Percentiles rank a stretch among this genome's conserved stretches.
phyloP scores from a whole-genome alignment of 1,139 yeast species.

The Scheffersomyces titani region DNA sequence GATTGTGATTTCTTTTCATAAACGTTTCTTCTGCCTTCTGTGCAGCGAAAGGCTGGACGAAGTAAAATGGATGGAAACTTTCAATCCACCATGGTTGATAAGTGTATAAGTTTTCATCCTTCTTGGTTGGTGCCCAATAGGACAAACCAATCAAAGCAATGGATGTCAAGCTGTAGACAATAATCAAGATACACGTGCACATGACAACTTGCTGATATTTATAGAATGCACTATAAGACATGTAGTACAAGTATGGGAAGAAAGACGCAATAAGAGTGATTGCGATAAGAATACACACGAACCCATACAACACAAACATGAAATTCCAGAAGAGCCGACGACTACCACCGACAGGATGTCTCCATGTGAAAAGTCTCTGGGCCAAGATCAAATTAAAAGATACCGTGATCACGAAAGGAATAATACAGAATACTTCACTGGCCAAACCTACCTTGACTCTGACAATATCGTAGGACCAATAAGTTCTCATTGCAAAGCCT shows the following conservation, averaged over 20 bases:
- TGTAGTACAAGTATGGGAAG: slow-evolving; percentile 61
- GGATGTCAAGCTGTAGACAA: slow-evolving; percentile 61
- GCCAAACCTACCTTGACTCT: slow-evolving; percentile 56
- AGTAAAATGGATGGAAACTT: slow-evolving; percentile 56
- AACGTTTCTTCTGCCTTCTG: slow-evolving; percentile 53
- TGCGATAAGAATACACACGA: slow-evolving; percentile 60
- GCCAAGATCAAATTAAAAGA: slow-evolving; percentile 68
- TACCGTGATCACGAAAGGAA: slow-evolving; percentile 57
- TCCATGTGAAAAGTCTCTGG: slow-evolving; percentile 78
- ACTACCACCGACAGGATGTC: slow-evolving; percentile 78
- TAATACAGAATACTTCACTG: slow-evolving; percentile 57
- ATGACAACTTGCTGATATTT: slow-evolving; percentile 59
- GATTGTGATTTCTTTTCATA: slow-evolving; percentile 49
- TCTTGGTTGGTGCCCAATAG: slow-evolving; percentile 56
- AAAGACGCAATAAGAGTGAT: slow-evolving; percentile 71
- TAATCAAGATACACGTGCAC: slow-evolving; percentile 57
- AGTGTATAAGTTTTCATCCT: slow-evolving; percentile 56
- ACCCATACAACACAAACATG: slow-evolving; percentile 53
- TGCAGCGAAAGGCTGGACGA: slow-evolving; percentile 50
- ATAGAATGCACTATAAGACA: slow-evolving; percentile 45
- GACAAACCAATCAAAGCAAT: slow-evolving; percentile 51
- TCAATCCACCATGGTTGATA: slow-evolving; percentile 84
- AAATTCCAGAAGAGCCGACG: slow-evolving; percentile 52
- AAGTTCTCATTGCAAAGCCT: slow-evolving; percentile 63
- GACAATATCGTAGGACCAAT: slow-evolving; percentile 55